Conservation (phyloP, 2,329 filamentous ascomycete species). For the Monosporascus sp. region DNA sequence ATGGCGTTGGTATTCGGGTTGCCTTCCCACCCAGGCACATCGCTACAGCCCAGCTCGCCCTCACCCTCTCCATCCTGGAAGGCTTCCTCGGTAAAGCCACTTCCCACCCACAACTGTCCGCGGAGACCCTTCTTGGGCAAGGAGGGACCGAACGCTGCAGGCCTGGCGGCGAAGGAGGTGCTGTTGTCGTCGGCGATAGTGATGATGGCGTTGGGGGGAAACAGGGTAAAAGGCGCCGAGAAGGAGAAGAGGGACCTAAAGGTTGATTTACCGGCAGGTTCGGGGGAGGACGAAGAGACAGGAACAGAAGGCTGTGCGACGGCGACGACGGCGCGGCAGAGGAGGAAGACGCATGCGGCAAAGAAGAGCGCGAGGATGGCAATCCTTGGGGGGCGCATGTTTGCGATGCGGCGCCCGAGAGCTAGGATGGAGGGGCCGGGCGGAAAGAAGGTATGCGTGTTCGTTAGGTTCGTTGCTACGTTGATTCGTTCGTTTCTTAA, state of each 20-base stretch:
- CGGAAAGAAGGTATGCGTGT: no score
- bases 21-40: conserved; percentile 81
- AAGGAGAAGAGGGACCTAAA: conserved; percentile 63
- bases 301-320: conserved; percentile 8
- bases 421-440: no score
- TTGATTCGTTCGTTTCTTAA: no score
- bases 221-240: conserved; percentile 76
- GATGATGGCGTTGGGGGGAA: conserved; percentile 92
- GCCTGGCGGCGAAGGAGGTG: conserved; percentile 89
- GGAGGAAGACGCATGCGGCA: conserved; percentile 48
- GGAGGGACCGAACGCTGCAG: conserved; percentile 84
- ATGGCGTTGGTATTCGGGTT: conserved; percentile 36
- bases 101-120: conserved; percentile 89
- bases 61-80: conserved; percentile 60
- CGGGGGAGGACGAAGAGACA: conserved; percentile 17
- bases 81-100: conserved; percentile 79
- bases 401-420: conserved; percentile 16
- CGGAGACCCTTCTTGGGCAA: conserved; percentile 74
- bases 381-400: conserved; percentile 51
- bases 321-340: conserved; percentile 48
- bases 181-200: conserved; percentile 97
- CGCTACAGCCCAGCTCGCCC: conserved; percentile 90
- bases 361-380: conserved; percentile 51
- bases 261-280: conserved; percentile 34
- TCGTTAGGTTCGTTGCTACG: no score